Conservation (phyloP, 768 basidiomycete genomes). For the Boletales sp. region DNA sequence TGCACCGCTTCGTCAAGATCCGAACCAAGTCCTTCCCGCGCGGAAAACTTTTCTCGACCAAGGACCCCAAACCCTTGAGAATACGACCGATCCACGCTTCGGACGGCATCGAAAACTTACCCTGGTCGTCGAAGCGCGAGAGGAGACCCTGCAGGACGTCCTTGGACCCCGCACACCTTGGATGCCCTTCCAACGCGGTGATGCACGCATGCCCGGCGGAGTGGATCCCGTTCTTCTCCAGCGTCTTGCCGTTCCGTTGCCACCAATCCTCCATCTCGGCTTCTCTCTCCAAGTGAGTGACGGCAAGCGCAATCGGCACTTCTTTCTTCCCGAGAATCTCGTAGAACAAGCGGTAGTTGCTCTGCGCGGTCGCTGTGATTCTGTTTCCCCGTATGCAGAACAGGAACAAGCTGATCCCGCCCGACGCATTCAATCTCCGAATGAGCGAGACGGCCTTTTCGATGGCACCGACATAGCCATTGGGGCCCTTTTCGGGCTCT, state of each 20-base stretch:
- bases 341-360: constrained; percentile 24
- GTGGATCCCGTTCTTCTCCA: constrained; percentile 19
- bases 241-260: constrained; percentile 18
- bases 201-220: constrained; percentile 31
- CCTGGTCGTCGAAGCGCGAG: constrained; percentile 20
- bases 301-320: constrained; percentile 38
- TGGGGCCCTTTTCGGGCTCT: constrained; percentile 21
- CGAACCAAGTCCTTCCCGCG: constrained; percentile 23
- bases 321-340: constrained; percentile 27
- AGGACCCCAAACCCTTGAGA: constrained; percentile 19
- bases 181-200: constrained; percentile 22
- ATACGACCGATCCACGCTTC: constrained; percentile 26
- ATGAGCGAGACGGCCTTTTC: constrained; percentile 33
- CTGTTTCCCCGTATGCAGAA: constrained; percentile 39
- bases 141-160: constrained; percentile 18
- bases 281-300: constrained; percentile 39
- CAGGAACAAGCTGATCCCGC: constrained; percentile 39
- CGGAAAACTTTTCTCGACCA: constrained; percentile 16
- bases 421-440: constrained; percentile 23
- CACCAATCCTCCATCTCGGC: constrained; percentile 33
- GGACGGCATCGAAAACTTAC: constrained; percentile 29
- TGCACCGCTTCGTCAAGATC: constrained; percentile 27
- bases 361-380: constrained; percentile 26
- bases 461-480: constrained; percentile 25
- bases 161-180: constrained; percentile 31